Percentiles rank a stretch among this genome's conserved stretches.
Evolutionary conservation across 306 rosid genomes (phyloP).

Genomic region (Cucurbita maxima): DNA sequence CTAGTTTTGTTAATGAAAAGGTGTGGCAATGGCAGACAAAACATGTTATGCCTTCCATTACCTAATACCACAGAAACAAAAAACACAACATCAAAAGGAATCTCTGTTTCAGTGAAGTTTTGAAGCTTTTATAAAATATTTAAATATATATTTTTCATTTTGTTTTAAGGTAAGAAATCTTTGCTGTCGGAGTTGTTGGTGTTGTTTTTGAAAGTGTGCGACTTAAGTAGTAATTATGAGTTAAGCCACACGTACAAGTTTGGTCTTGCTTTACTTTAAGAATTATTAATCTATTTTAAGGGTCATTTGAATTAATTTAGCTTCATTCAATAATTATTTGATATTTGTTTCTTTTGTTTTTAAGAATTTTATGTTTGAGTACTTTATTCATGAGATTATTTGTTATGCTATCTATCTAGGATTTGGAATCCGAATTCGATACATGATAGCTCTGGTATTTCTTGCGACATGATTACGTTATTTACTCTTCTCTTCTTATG

Average conservation of each 20-base stretch:
- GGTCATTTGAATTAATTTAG: neutral
- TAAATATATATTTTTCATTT: neutral
- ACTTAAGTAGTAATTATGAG: conserved; percentile 6
- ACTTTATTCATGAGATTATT: too few relatives aligned
- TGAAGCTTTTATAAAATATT: conserved; percentile 13
- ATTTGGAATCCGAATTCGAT: too few relatives aligned
- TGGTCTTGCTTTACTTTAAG: neutral
- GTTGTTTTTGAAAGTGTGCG: conserved; percentile 1
- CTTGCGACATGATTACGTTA: too few relatives aligned
- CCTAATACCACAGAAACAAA: conserved; percentile 13
- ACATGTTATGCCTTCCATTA: conserved; percentile 30
- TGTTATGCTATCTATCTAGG: too few relatives aligned
- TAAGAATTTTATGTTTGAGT: too few relatives aligned
- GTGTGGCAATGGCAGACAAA: conserved; percentile 65
- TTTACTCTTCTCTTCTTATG: too few relatives aligned
- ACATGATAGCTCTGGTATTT: too few relatives aligned
- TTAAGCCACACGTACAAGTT: neutral
- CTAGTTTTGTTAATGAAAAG: conserved; percentile 50
- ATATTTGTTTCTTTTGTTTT: too few relatives aligned
- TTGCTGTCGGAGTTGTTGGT: conserved; percentile 18
- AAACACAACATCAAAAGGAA: neutral
- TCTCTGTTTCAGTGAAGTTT: neutral
- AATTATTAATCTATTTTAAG: neutral
- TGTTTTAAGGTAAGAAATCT: conserved; percentile 18
- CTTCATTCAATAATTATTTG: too few relatives aligned